Conservation (phyloP, 1,284 basidiomycete species). For the Melampsora abietis-canadensis region DNA sequence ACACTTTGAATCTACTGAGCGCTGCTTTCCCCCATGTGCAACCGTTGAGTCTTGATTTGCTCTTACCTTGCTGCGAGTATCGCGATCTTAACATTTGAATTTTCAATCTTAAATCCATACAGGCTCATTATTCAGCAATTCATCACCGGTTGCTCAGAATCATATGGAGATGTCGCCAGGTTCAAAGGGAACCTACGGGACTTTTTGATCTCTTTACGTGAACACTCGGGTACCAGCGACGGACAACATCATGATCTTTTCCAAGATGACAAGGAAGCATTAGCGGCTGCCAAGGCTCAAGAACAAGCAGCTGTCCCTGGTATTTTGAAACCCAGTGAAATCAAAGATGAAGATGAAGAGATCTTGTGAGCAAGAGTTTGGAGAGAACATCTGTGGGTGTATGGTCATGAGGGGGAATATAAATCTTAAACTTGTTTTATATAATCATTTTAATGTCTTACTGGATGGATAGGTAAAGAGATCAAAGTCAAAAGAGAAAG, state of each 20-base stretch:
- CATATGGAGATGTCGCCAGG: constrained; percentile 80
- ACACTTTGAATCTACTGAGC: constrained; percentile 78
- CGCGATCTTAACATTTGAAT: neutral
- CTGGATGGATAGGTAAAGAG: neutral
- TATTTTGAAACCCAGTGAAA: constrained; percentile 91
- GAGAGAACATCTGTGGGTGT: neutral
- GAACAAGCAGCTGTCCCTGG: constrained; percentile 94
- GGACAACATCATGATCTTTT: constrained; percentile 78
- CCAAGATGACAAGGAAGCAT: constrained; percentile 91
- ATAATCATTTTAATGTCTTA: neutral
- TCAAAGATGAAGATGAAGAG: constrained; percentile 81
- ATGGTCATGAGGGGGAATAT: no score
- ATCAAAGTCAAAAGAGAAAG: neutral
- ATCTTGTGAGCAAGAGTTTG: constrained; percentile 47
- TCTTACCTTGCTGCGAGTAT: constrained; percentile 44
- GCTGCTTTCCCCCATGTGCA: constrained; percentile 87
- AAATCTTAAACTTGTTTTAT: no score
- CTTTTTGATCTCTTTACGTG: constrained; percentile 59
- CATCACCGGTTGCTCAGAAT: constrained; percentile 76
- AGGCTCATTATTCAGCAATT: constrained; percentile 71
- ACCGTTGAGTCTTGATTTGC: constrained; percentile 48
- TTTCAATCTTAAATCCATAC: neutral
- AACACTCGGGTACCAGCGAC: constrained; percentile 64
- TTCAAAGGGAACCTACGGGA: constrained; percentile 91
- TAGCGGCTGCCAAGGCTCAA: constrained; percentile 65